These are phyloP conservation scores for Carpinus fangiana DNA, from an alignment of 306 rosid genomes.

Conservation along the genomic window DNA sequence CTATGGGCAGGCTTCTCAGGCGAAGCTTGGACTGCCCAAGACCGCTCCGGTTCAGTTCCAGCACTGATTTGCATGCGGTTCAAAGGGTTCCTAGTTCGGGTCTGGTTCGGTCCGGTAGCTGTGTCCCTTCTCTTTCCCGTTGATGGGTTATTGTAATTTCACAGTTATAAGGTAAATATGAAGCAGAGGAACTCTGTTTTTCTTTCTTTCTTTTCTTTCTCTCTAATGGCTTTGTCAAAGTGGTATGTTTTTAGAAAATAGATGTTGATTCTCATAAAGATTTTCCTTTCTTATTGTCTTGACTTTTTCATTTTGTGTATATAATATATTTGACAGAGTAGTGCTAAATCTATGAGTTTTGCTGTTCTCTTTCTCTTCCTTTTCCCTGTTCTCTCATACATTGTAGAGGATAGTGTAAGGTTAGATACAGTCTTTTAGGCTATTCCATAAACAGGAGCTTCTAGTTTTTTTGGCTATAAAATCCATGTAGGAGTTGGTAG, in stretches of 20 bases:
- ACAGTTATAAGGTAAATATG: not conserved
- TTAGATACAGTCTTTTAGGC: not conserved
- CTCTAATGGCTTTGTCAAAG: not conserved
- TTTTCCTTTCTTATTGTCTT: not conserved
- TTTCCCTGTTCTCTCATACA: not conserved
- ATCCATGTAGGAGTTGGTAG: slow-evolving; percentile 26
- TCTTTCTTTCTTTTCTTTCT: not conserved
- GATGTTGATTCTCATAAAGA: not conserved
- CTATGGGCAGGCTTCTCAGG: slow-evolving; percentile 63
- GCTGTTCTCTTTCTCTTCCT: not conserved
- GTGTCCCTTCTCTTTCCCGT: slow-evolving; percentile 64
- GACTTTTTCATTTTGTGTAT: not conserved
- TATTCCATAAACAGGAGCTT: not conserved
- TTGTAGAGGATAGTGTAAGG: not conserved
- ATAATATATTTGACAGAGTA: not conserved
- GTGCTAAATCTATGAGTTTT: not conserved
- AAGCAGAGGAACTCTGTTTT: not conserved
- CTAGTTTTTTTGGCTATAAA: not conserved
- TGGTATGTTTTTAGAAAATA: not conserved
- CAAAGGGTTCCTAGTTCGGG: slow-evolving; percentile 18
- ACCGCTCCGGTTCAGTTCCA: slow-evolving; percentile 54
- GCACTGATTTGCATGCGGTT: slow-evolving; percentile 11
- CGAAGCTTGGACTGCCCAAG: slow-evolving; percentile 73
- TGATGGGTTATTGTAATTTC: slow-evolving; percentile 28
- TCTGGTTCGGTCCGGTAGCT: slow-evolving; percentile 62